These are phyloP conservation scores for Kalmanozyma brasiliensis DNA, from an alignment of 1,284 basidiomycete genomes.

Conservation along the genomic window DNA sequence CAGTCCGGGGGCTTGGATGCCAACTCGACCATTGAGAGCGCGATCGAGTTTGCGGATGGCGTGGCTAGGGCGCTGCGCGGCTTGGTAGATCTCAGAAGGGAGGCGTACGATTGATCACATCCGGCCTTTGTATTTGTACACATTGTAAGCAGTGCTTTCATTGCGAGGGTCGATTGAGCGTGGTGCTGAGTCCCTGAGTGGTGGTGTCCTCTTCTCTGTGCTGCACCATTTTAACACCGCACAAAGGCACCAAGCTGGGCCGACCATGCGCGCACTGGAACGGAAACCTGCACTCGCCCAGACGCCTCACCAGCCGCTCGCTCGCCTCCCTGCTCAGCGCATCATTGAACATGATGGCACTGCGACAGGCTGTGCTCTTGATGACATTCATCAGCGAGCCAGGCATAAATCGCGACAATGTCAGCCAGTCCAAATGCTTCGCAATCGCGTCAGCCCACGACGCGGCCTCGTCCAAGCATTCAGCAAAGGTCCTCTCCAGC, in stretches of 20 bases:
- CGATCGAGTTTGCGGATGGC: conserved; percentile 28
- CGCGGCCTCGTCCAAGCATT: conserved; percentile 12
- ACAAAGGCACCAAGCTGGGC: conserved; percentile 36
- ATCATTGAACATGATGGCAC: conserved; percentile 83
- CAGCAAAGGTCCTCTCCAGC: conserved; percentile 5
- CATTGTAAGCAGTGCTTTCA: conserved; percentile 3
- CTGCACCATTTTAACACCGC: conserved; percentile 9
- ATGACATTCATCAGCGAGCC: conserved; percentile 18
- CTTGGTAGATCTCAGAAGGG: conserved; percentile 34
- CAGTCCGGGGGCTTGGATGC: conserved; percentile 13
- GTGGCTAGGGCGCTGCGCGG: conserved; percentile 31
- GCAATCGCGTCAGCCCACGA: too few relatives aligned
- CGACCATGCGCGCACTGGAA: conserved; percentile 93
- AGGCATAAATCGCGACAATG: conserved; percentile 9
- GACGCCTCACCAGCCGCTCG: conserved; percentile 75
- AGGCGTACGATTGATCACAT: conserved; percentile 20
- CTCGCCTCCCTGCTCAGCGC: conserved; percentile 77
- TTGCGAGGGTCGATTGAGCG: too few relatives aligned
- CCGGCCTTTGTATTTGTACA: conserved; percentile 13
- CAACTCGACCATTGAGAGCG: conserved; percentile 33
- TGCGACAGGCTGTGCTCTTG: conserved; percentile 32
- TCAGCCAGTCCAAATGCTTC: conserved; percentile 10
- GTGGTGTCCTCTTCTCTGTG: too few relatives aligned
- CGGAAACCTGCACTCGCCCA: conserved; percentile 80
- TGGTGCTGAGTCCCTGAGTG: too few relatives aligned